Base-by-base conservation (phyloP, 1,284 basidiomycete genomes). In the Melampsora allii-populina region DNA sequence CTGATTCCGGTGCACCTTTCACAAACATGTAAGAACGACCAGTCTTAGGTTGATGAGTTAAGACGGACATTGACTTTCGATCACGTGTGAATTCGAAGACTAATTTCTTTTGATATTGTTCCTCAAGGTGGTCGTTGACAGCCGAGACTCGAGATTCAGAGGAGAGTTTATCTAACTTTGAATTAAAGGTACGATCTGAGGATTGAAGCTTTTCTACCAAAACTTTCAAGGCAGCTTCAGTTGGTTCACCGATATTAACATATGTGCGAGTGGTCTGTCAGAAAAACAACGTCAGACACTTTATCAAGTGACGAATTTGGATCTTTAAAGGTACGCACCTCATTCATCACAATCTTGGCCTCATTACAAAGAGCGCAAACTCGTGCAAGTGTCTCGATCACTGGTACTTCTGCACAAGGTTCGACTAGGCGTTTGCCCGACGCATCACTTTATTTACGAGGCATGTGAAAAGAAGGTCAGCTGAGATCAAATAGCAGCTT, bases 51-150 rank as follows among this genome's bases (percentile, higher is more conserved):
- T 77, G 80, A 76, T 84, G 86, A 64, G 91, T 88, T 63, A 98
- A 87, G 48, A 96, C 93, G 29, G 94, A 97, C 95, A 98, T 98
- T 86, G 94, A 94, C 84, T 98, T 98, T 81, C 95, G 91, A 82
- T 98, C 96, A 45, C 95, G 89, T 33, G 92, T 91, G 83, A 98
- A 98, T 82, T 98, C 95, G 80, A 98, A 94, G 2, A 94, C 98
- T 77, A 95, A 84, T 12, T 96, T 85, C 76, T 94, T 88, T 21
- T 88, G 85, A 79, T 92, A 88, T 24, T 83, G 85, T 63, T 85
- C 84, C 78, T 93, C 91, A 80, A 91, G 89, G 82, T 89, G 86
- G 83, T 91, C 92, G 39, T 76, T 77, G 82, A 98, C 86, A 48
- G 89, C 92, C 77, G 87, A 91, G 63, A 89, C 88, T 69, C 94